Evolutionary conservation across 371 early-diverging fungal species (phyloP), one percentile per base, ranked within the genome.

Genomic region (Dentiscutata heterogama): DNA sequence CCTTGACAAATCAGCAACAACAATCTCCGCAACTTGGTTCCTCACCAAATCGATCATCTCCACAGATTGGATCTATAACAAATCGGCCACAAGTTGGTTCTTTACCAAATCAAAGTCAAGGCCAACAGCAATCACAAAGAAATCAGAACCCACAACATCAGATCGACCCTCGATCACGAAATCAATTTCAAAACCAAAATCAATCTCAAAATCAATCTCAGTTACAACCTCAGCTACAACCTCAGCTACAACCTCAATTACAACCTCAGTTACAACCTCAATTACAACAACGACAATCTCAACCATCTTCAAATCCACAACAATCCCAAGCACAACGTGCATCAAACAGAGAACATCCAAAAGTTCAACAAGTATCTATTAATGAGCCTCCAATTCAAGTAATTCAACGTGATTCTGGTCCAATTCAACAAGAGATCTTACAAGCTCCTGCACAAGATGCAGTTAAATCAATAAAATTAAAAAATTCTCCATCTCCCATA

Each of bases 271-370:
- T 27, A 1, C 75, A 54, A 60, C 64, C 39, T 42, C 61, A 5
- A 46, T 71, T 29, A 10, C 71, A 22, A 10, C 71, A 22, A 22
- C 58, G 42, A 20, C 84, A 76, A 25, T 83, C 31, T 14, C 80
- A 25, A 22, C 61, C 22, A 63, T 72, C 16, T 4, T 68, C 29
- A 51, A 51, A 51, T 16, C 51, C 2, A 51, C 13, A 51, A 31
- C 58, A 7, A 65, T 68, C 22, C 82, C 76, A 54, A 51, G 67
- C 2, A 53, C 80, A 50, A 18, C 63, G 53, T 74, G 61, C 61
- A n/a, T 58, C 22, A 51, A n/a, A 46, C 18, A 22, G 16, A 61
- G 20, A 13, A 67, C 20, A 18, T 46, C 18, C 29, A n/a, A 14
- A 39, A 71, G 35, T 22, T 46, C 51, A 31, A 72, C 13, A 50